A percentile compares a stretch with the other conserved stretches of the same genome.
These are phyloP conservation scores for Amphibolis antarctica DNA, from an alignment of 106 monocot species.

Conservation along the genomic window DNA sequence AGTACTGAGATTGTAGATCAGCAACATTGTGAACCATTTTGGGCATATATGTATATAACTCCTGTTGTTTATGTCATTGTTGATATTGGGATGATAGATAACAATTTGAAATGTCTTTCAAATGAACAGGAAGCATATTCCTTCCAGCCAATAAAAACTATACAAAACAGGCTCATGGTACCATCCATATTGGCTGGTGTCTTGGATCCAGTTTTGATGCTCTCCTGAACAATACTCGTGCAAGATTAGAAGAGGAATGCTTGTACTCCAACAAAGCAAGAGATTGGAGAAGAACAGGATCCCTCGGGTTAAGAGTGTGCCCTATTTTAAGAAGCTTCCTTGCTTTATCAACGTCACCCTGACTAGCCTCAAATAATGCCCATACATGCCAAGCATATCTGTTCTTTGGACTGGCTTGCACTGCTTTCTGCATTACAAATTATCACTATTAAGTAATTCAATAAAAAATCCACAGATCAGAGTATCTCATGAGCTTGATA, in stretches of 20 bases:
- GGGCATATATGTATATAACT: no score
- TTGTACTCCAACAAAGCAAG: constrained; percentile 93
- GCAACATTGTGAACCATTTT: no score
- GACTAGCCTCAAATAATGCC: constrained; percentile 81
- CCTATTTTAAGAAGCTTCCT: constrained; percentile 93
- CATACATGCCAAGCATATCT: constrained; percentile 99
- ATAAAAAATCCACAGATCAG: not conserved
- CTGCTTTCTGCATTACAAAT: constrained; percentile 57
- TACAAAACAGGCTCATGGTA: constrained; percentile 18
- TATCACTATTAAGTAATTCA: not conserved
- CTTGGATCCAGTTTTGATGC: constrained; percentile 72
- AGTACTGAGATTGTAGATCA: no score
- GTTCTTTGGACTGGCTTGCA: constrained; percentile 94
- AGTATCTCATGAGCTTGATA: not conserved
- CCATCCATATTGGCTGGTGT: constrained; percentile 96
- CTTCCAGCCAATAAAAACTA: not conserved
- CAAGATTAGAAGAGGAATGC: constrained; percentile 64
- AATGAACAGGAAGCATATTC: not conserved
- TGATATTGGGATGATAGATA: no score
- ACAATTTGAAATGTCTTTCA: no score
- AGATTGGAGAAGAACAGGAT: constrained; percentile 94
- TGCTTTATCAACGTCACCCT: constrained; percentile 57
- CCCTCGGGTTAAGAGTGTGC: constrained; percentile 82
- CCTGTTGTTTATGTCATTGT: no score
- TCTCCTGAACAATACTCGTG: constrained; percentile 71